Evolutionary conservation across 495 filamentous ascomycete species (phyloP), one percentile per base, ranked within the genome.

Genomic region (Durotheca rogersii): DNA sequence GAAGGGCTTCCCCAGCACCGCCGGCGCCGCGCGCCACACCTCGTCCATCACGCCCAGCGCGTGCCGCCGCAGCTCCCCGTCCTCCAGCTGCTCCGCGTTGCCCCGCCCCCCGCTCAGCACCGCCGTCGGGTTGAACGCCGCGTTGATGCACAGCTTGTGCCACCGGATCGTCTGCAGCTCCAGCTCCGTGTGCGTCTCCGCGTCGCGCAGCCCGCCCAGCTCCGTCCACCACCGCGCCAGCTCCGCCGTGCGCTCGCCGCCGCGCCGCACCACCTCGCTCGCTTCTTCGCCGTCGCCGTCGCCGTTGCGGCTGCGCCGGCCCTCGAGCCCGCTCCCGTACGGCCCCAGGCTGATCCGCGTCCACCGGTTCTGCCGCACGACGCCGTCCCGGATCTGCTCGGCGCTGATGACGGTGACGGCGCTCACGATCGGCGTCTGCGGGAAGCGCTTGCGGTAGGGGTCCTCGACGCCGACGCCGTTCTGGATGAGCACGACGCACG

Each of bases 401-500:
- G 75, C 77, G 32, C 71, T 75, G 33, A 81, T 65, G 55, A 81
- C 70, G 7, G 79, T 82, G 31, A 86, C 83, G 41, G 77, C 83
- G 27, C 75, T 83, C 17, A 86, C 60, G 41, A 87, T 81, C 0
- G 78, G 74, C 7, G 62, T 73, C 7, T 51, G 6, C 0, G 82
- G 80, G 45, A 82, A 87, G 6, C 74, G 67, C 35, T 62, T 64
- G 21, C 80, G 73, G 64, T 85, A 84, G 0, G 82, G 74, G 7
- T 76, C 76, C 48, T 88, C 84, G 18, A 87, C 82, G 18, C 84
- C 84, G 7, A 88, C 75, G 18, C 84, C 84, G 64, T 88, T 88
- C 51, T 88, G 84, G 40, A 87, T 81, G 23, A 88, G 67, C 14
- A 88, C 81, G 48, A 88, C 77, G 46, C 65, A 72, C 41, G 60